Evolutionary conservation across 495 filamentous ascomycete genomes (phyloP), one percentile per base, ranked within the genome.

Genomic region (Talaromyces nanjingensis): DNA sequence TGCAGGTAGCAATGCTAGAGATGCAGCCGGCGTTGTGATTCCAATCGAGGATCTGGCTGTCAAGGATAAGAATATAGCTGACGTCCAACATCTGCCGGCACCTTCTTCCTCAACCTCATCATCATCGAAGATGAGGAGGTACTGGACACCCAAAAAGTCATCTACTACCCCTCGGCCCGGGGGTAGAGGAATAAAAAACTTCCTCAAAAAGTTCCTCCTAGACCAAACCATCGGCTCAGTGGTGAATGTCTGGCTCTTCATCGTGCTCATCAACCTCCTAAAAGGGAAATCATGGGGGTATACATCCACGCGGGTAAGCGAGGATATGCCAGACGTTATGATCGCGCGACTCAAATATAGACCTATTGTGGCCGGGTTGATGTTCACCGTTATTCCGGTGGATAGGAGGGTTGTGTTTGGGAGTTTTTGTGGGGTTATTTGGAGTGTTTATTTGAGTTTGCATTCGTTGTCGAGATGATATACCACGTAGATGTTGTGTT

Each of bases 391-490:
- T 54, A 79, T 98, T 24, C 91, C 87, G 5, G 85, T 94, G 14
- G 84, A 94, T 68, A 80, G 81, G 37, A 78, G 93, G 65, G 87
- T 90, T 54, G 77, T 97, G 29, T 85, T 93, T 73, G 92, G 89
- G 0, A 87, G 87, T 71, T 73, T 91, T 60, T 90, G 92, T 29
- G 92, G 93, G 2, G 70, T 98, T 53, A 86, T 80, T 24, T 98
- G 94, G 94, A 90, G 90, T 1, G 74, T 96, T 57, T 97, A 92
- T 77, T 77, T 97, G 73, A 93, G 91, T 70, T 72, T 94, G 66
- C 74, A 87, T 66, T 81, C 86, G 76, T 34, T 57, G 2, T 64
- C 55, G 25, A 49, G 60, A 31, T 64, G 18, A 57, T 20, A 37
- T 29, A n/a, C 27, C 22, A 20, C 20, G 7, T 49, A 6, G 1